A percentile compares a stretch with the other conserved stretches of the same genome.
These are phyloP conservation scores for Russula compacta DNA, from an alignment of 768 basidiomycete species.

Conservation along the genomic window DNA sequence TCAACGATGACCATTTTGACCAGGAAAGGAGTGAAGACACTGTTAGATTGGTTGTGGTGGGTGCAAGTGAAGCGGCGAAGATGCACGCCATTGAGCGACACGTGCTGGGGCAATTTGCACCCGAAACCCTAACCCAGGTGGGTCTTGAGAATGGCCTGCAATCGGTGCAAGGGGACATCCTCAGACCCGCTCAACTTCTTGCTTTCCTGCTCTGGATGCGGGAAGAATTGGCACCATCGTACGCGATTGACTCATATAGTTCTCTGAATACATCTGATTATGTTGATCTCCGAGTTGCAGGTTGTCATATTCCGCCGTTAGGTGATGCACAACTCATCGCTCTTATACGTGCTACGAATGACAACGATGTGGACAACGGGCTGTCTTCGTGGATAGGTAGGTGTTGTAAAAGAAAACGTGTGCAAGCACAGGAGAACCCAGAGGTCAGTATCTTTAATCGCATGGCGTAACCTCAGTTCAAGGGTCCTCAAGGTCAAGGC, in stretches of 20 bases:
- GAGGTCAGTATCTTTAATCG: slow-evolving; percentile 2
- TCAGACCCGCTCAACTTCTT: slow-evolving; percentile 26
- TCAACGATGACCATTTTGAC: slow-evolving; percentile 48
- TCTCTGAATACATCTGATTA: background rate
- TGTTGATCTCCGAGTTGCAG: slow-evolving; percentile 14
- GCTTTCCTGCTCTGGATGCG: slow-evolving; percentile 28
- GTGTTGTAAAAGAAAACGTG: slow-evolving; percentile 25
- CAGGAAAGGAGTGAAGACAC: background rate
- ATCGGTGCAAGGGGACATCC: slow-evolving; percentile 17
- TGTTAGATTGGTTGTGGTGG: background rate
- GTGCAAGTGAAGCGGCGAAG: background rate
- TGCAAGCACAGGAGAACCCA: background rate
- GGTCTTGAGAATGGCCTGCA: slow-evolving; percentile 19
- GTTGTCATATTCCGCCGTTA: slow-evolving; percentile 29
- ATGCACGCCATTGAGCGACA: background rate
- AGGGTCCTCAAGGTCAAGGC: background rate
- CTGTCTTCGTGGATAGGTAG: slow-evolving; percentile 26
- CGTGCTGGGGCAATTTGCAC: background rate
- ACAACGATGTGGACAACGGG: slow-evolving; percentile 22
- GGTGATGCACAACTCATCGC: slow-evolving; percentile 23
- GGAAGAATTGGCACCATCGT: slow-evolving; percentile 31
- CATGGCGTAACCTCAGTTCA: background rate
- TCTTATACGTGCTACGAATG: slow-evolving; percentile 23
- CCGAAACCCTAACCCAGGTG: slow-evolving; percentile 19
- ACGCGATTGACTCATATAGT: background rate